Conservation (phyloP, 1,284 basidiomycete species). For the Sphagnurus paluster region DNA sequence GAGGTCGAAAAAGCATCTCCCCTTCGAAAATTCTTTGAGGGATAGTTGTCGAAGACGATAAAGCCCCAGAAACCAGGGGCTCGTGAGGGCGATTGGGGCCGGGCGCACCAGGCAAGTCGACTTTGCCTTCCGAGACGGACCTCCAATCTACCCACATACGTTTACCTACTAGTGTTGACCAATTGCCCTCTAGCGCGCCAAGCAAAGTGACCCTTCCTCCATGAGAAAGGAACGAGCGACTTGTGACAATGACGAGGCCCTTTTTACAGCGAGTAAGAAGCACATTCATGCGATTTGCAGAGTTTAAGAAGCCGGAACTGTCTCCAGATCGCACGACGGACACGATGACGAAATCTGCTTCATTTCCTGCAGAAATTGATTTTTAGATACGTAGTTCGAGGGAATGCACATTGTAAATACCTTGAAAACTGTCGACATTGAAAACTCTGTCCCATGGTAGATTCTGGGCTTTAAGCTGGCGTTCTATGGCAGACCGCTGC, state of each 20-base stretch:
- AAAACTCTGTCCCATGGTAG: constrained; percentile 46
- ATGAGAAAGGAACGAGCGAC: constrained; percentile 31
- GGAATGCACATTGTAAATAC: constrained; percentile 20
- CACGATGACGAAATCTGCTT: constrained; percentile 43
- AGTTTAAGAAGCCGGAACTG: constrained; percentile 41
- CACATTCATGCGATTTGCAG: constrained; percentile 44
- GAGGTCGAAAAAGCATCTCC: too few relatives aligned
- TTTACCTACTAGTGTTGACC: constrained; percentile 15
- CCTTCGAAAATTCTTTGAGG: too few relatives aligned
- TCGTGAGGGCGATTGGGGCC: constrained; percentile 20
- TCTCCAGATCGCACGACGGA: constrained; percentile 41
- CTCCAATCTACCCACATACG: constrained; percentile 27
- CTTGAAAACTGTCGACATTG: constrained; percentile 56
- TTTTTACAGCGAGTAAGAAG: constrained; percentile 46
- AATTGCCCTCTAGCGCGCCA: constrained; percentile 28
- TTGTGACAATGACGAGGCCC: constrained; percentile 44
- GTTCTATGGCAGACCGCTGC: constrained; percentile 45
- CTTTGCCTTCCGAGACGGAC: constrained; percentile 22
- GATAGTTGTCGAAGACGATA: too few relatives aligned
- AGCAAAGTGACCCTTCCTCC: constrained; percentile 33
- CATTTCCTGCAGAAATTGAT: constrained; percentile 33
- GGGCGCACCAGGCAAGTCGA: constrained; percentile 24
- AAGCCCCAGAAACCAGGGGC: too few relatives aligned
- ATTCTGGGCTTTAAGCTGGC: constrained; percentile 32
- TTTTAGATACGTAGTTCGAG: neutral